Evolutionary conservation across 2,329 filamentous ascomycete species (phyloP), one percentile per base, ranked within the genome.

Genomic region (Trichoderma oligosporum): DNA sequence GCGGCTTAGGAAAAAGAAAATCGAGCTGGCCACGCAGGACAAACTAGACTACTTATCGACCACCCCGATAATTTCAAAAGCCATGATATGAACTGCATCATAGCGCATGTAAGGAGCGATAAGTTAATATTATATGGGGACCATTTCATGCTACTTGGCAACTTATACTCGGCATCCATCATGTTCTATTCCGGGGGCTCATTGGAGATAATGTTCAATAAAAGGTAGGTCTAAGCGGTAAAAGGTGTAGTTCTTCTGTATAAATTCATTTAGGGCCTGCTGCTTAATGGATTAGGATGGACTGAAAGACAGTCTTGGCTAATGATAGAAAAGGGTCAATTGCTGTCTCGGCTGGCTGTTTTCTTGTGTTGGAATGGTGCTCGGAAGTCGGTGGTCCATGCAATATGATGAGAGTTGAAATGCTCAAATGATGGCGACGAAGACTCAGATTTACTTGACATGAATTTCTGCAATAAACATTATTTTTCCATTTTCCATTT

Each of bases 371-470:
- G 31, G 46, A 39, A 33, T 25, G 29, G 31, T 31, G 36, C 38
- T 18, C 22, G 16, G 14, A 22, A 16, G 14, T 12, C 16, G 22
- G 3, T 31, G 41, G 12, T 16, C 25, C 16, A 35, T 20, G 47
- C 12, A 18, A 18, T n/a, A 52, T 3, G 25, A 52, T 20, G 27
- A 33, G n/a, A 46, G 36, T 29, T 25, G 16, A 52, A 24, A 33
- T 22, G 36, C 33, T 42, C 33, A 31, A n/a, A 42, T 31, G 38
- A 22, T 33, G 20, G 27, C 48, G 42, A 42, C 18, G 36, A 52
- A 52, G 48, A 35, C 20, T 42, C 25, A 41, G 4, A 29, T 31
- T 51, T 55, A 38, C 31, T 46, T 44, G 36, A 55, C 22, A 46
- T 22, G 41, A 55, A 16, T 29, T 29, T 16, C 31, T n/a, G 7